phyloP scores from a whole-genome alignment of 2,329 filamentous ascomycete species.

The Aspergillus brasiliensis region DNA sequence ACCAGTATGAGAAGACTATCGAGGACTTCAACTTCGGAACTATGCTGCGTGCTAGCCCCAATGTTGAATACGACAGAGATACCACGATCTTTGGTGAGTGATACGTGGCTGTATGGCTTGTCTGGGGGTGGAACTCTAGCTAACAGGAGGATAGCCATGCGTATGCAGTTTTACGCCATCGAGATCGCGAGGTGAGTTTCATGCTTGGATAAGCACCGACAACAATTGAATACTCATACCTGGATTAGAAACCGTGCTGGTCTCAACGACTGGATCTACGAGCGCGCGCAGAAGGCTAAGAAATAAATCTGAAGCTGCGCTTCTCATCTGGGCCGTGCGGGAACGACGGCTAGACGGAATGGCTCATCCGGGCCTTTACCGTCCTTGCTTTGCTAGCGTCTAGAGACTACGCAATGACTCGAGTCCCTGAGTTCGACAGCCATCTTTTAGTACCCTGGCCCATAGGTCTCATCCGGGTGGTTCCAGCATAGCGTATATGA shows the following conservation, averaged over 20 bases:
- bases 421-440: background rate
- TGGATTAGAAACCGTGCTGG: constrained; percentile 72
- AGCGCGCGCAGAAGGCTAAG: constrained; percentile 59
- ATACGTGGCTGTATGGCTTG: background rate
- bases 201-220: background rate
- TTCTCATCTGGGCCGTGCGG: background rate
- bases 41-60: constrained; percentile 77
- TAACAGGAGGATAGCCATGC: constrained; percentile 52
- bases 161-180: constrained; percentile 83
- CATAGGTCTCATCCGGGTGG: background rate
- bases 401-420: background rate
- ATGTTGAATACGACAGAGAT: constrained; percentile 81
- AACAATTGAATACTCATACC: background rate
- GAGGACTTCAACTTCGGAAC: constrained; percentile 98
- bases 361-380: background rate
- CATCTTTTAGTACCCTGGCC: background rate
- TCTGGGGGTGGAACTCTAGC: background rate
- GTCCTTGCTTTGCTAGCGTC: background rate
- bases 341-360: background rate
- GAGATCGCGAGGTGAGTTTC: constrained; percentile 67
- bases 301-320: constrained; percentile 19
- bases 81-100: constrained; percentile 85
- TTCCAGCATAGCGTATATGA: background rate
- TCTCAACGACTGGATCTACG: constrained; percentile 96
- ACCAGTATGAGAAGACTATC: constrained; percentile 89